Percentiles rank a stretch among this genome's conserved stretches.
Conservation (phyloP, 371 early-diverging fungal genomes). For the Syncephalastrum racemosum region DNA sequence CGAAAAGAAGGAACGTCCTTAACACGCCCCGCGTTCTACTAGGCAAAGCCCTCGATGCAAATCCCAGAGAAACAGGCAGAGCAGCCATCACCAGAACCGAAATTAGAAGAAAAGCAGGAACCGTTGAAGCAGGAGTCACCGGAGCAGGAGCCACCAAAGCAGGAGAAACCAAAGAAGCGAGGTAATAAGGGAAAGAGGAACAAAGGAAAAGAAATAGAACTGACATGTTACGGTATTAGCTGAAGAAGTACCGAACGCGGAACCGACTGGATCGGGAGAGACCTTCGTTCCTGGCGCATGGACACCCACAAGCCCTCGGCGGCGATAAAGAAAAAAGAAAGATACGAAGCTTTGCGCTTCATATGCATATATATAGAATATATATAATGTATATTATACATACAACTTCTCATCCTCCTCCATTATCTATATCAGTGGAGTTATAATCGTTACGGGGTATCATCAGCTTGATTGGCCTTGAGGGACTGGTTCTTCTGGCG, state of each 20-base stretch:
- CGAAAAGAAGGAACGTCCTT: no score
- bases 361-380: no score
- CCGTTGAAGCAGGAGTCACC: neutral
- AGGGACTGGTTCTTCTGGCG: conserved; percentile 18
- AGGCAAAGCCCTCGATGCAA: neutral
- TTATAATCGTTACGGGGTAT: no score
- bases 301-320: conserved; percentile 17
- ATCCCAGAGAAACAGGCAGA: neutral
- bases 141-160: neutral
- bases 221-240: neutral
- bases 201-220: neutral
- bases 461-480: neutral
- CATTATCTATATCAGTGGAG: no score
- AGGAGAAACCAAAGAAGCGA: neutral
- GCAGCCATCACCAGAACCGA: conserved; percentile 4
- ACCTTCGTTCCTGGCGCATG: conserved; percentile 45
- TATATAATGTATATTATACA: no score
- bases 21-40: no score
- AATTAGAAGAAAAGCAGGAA: neutral
- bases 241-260: conserved; percentile 9
- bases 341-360: no score
- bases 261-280: conserved; percentile 39
- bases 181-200: neutral
- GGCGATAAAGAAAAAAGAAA: no score
- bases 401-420: no score